Evolutionary conservation across 352 stramenopile genomes (phyloP).

Genomic region (Paralagenidium karlingii): DNA sequence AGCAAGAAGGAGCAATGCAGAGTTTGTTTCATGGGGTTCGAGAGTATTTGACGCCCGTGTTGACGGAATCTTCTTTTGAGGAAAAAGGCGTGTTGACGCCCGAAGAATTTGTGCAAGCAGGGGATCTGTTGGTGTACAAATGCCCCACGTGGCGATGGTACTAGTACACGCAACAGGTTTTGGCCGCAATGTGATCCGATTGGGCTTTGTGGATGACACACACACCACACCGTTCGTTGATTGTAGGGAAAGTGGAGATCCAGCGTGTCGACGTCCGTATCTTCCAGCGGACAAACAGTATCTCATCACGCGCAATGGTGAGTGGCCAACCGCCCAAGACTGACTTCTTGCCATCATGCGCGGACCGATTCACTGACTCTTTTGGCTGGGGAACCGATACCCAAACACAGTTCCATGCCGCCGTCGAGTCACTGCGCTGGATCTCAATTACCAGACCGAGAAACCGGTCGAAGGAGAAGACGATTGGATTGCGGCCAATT

Average conservation of each 20-base stretch:
- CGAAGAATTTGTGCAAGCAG: constrained; percentile 92
- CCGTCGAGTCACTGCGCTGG: constrained; percentile 58
- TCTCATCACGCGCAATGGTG: constrained; percentile 69
- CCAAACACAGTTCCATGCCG: constrained; percentile 68
- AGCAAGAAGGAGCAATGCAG: constrained; percentile 50
- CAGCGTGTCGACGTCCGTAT: constrained; percentile 37
- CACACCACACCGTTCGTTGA: too few relatives aligned
- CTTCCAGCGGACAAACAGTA: constrained; percentile 81
- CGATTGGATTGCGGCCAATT: constrained; percentile 85
- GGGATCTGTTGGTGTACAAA: constrained; percentile 94
- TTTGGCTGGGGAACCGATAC: neutral
- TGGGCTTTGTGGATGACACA: constrained; percentile 4
- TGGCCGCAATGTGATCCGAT: constrained; percentile 7
- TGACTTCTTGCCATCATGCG: neutral
- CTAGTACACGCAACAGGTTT: constrained; percentile 6
- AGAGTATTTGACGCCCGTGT: constrained; percentile 81
- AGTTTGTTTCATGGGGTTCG: constrained; percentile 70
- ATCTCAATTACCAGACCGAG: constrained; percentile 64
- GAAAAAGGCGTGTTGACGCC: constrained; percentile 92
- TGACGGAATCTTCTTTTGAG: constrained; percentile 90
- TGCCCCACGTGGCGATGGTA: constrained; percentile 94
- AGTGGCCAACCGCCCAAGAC: neutral
- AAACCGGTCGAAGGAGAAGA: constrained; percentile 66
- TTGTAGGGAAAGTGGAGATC: constrained; percentile 56
- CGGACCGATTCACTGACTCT: too few relatives aligned